These are phyloP conservation scores for Atalantia buxifolia DNA, from an alignment of 345 rosid species.

Conservation along the genomic window DNA sequence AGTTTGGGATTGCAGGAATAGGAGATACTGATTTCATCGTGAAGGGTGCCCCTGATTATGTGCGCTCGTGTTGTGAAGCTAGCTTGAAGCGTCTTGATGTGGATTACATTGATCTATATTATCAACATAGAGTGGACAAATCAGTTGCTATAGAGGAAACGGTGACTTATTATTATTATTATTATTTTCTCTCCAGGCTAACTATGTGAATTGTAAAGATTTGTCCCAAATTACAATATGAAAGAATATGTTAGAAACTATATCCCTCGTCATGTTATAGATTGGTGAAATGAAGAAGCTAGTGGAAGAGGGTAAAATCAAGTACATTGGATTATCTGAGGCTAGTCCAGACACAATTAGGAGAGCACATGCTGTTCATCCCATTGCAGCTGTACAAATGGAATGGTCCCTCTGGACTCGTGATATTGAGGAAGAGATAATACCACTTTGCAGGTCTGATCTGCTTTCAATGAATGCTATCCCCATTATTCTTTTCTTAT, in stretches of 20 bases:
- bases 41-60: constrained; percentile 25
- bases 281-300: constrained; percentile 19
- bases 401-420: constrained; percentile 26
- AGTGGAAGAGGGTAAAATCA: constrained; percentile 25
- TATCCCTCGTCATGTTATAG: background rate
- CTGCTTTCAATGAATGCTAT: background rate
- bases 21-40: background rate
- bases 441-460: constrained; percentile 25
- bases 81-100: constrained; percentile 32
- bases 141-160: constrained; percentile 28
- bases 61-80: constrained; percentile 26
- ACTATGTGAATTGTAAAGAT: background rate
- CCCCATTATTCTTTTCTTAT: background rate
- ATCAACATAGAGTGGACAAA: constrained; percentile 29
- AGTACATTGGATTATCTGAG: constrained; percentile 28
- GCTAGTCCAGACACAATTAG: constrained; percentile 23
- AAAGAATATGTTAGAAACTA: background rate
- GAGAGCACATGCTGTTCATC: constrained; percentile 25
- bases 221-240: background rate
- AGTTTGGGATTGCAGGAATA: constrained; percentile 14
- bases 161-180: background rate
- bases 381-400: constrained; percentile 19
- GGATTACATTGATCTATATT: constrained; percentile 32
- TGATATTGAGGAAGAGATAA: constrained; percentile 20
- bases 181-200: background rate